Base-by-base conservation (phyloP, 2,329 filamentous ascomycete species). In the Leptodontidium sp. region DNA sequence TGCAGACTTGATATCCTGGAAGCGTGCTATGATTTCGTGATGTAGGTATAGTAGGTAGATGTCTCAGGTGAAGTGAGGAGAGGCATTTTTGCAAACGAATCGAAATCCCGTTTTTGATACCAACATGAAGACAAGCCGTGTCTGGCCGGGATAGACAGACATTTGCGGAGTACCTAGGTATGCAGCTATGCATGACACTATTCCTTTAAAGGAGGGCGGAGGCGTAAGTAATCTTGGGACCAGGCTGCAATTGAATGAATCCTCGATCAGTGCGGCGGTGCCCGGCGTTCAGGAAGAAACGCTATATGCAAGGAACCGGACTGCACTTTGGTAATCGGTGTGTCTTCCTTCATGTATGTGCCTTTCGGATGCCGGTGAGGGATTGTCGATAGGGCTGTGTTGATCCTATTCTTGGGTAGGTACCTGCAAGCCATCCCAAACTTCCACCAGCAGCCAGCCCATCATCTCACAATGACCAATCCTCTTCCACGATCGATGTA, bases 301-400 rank as follows among this genome's bases (percentile, higher is more conserved):
- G 50, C 14, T 24, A 24, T 32, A 53, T 53, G 50, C 50, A 53
- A 32, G 50, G 50, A 32, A 32, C 26, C 14, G 32, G 29, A 32
- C 53, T 57, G 53, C 53, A 57, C 53, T 57, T 57, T 57, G 32
- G 53, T 57, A 57, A 57, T 38, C 29, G 53, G 29, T n/a, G 32
- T 57, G 29, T 21, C 11, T 53, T 53, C 50, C 11, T 53, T 53
- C 50, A 53, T 53, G 50, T 53, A 53, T 53, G 50, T 53, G 38
- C 4, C 38, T 8, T 40, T 40, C 38, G 11, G 38, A 40, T 40
- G 24, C 50, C 50, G 50, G 50, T 29, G 24, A 53, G 24, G 24
- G 24, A 40, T 32, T 29, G 24, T 12, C 11, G 11, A 29, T 53
- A 53, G 50, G 50, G 50, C 50, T 53, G 50, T 53, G 50, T 53